Base-by-base conservation (phyloP, 2,329 filamentous ascomycete species). In the Chaetothyriales sp. region DNA sequence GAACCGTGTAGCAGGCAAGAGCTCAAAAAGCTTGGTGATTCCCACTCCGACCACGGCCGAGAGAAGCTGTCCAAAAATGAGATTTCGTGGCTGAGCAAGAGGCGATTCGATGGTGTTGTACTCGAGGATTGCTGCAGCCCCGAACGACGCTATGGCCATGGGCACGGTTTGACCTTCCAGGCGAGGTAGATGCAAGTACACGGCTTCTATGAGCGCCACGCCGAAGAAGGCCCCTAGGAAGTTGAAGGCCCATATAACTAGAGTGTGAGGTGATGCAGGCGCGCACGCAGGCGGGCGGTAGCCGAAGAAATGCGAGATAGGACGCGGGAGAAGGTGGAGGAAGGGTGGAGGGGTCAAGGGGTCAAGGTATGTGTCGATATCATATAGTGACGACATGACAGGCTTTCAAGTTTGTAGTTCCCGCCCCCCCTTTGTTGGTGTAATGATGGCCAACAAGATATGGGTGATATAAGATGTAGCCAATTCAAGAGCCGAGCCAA, bases 291-390 rank as follows among this genome's bases (percentile, higher is more conserved):
- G 45, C 29, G 50, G 18, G 29, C 83, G 76, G 61, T 85, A 70
- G 9, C 85, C 84, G 1, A 94, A 69, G 59, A 87, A 84, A 58
- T 80, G 77, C 18, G 85, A 77, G 18, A 92, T 63, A 0, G 77
- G 76, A 46, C 71, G 72, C 0, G 88, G 89, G 1, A 94, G 63
- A 45, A 71, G 69, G 25, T 76, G 69, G 20, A 22, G 20, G 64
- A 86, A 76, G 59, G 77, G 78, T 43, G 83, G 82, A 7, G 85
- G 85, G 20, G 94, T 63, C 54, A 80, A 73, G 2, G 76, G 83
- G 64, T 90, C 88, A 48, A 94, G 65, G 64, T 83, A 80, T n/a
- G 68, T 69, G 72, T 95, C 89, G 57, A 94, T 77, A 67, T 92
- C 80, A 67, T 94, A 80, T 13, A 51, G 51, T 25, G 22, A 25